Evolutionary conservation across 2,329 filamentous ascomycete genomes (phyloP), one percentile per base, ranked within the genome.

Genomic region (Paramyrothecium sp.): DNA sequence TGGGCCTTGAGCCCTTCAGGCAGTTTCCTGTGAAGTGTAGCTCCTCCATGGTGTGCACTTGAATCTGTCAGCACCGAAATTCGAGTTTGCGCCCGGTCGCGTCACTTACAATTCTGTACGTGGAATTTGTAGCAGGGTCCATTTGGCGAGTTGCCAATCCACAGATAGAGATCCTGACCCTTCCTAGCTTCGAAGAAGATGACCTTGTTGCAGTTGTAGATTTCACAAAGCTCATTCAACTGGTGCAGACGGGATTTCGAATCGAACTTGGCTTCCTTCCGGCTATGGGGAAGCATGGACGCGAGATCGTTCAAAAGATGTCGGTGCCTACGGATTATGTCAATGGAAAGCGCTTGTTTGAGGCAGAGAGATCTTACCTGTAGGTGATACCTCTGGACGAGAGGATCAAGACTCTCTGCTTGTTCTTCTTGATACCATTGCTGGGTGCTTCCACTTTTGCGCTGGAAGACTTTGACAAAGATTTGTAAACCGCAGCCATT

Each of bases 21-120:
- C 93, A 97, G 80, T 99, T 99, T 55, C 95, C 95, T 17, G 92
- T 93, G 73, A 99, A 98, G 70, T 97, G 91, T 38, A 99, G 81
- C 74, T 99, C 95, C 69, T 94, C 92, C 91, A 96, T 97, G 11
- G 94, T 97, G 77, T 97, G 93, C 69, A 97, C 83, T 90, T 64
- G 8, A 49, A 19, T 5, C 16, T 47, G 56, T 75, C 64, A 73
- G 70, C 54, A 23, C 5, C 10, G 30, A 38, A 16, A 20, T 34
- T 11, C 26, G 17, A 54, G 26, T 21, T 23, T 17, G 13, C 10
- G 20, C 20, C 16, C 20, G 7, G 19, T 10, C 17, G 33, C 44
- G 16, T 33, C 19, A 70, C 81, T 70, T 74, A 89, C 86, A 71
- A 68, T 92, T 93, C 72, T 95, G 91, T 54, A 92, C 80, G 69